Evolutionary conservation across 129 eudicot species (phyloP), one percentile per base, ranked within the genome.

Genomic region (Deinandra increscens): DNA sequence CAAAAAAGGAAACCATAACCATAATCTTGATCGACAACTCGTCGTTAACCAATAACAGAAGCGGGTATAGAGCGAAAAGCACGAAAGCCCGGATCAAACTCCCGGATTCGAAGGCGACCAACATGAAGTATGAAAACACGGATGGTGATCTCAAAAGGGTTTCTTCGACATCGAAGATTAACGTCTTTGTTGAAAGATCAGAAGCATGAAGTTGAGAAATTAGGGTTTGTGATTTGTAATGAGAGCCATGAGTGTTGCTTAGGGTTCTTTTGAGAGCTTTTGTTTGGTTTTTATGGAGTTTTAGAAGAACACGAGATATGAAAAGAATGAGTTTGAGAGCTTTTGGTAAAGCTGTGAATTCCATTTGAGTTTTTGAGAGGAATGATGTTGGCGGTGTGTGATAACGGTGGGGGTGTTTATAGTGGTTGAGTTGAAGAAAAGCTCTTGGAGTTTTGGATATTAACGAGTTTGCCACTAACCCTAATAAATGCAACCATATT

Each of bases 81-180:
- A 79, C 0, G 4, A 87, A 60, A 5, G 94, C 94, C 39, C 94
- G 66, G 7, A 79, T 20, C 11, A 81, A 67, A 71, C 89, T 77
- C 10, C 94, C 89, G 45, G 86, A 84, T 69, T 87, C 94, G 33
- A 81, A 83, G 3, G 94, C 85, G 10, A 87, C 94, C 34, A 87
- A 54, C 89, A 87, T 84, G 80, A 84, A 87, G 60, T 83, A 87
- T 0, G 89, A 83, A 79, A 87, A 87, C 39, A 79, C 51, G 3
- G 89, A 83, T 0, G 82, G 5, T 3, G 88, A 83, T 75, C 67
- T 78, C 45, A 86, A 56, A 56, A 85, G 70, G 11, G 86, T 23
- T 19, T 73, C 86, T 51, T 85, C 90, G 3, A 79, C 80, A 41
- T 79, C 80, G 6, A 80, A 68, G 38, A 75, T 42, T 7, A 81